Conservation (phyloP, 345 rosid genomes). For the Barbarea vulgaris region DNA sequence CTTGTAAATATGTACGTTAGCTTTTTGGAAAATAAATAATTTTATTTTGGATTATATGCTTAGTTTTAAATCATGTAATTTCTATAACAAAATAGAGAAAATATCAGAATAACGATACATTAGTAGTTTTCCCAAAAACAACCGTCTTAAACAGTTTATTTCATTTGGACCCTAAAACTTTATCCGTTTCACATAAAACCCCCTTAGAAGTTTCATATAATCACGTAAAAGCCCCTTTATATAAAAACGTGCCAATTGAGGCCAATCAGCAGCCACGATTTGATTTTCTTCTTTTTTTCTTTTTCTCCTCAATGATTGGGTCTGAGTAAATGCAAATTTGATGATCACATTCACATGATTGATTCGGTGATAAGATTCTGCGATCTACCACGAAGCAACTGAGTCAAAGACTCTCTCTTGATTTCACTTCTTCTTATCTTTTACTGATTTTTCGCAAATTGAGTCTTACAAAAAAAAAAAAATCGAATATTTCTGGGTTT, state of each 20-base stretch:
- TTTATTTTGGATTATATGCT: not conserved
- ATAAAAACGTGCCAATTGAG: not conserved
- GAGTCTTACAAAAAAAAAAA: not conserved
- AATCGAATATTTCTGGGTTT: slow-evolving; percentile 16
- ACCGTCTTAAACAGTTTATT: not conserved
- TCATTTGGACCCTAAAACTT: not conserved
- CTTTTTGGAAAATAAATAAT: not conserved
- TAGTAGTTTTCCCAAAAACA: not conserved
- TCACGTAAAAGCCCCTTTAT: not conserved
- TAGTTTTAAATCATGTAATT: not conserved
- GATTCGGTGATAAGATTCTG: slow-evolving; percentile 9
- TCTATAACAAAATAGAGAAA: not conserved
- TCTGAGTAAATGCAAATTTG: slow-evolving; percentile 15
- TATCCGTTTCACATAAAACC: not conserved
- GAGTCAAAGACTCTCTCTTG: slow-evolving; percentile 15
- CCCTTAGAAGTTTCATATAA: not conserved
- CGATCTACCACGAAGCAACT: not conserved
- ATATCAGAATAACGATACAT: slow-evolving; percentile 10
- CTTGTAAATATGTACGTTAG: not conserved
- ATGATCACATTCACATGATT: slow-evolving; percentile 15
- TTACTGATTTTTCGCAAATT: not conserved
- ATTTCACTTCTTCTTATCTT: slow-evolving; percentile 4
- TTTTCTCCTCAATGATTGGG: slow-evolving; percentile 29
- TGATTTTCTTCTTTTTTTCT: not conserved
- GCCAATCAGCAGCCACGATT: not conserved